phyloP scores from a whole-genome alignment of 1,139 yeast genomes.

The Yamadazyma friedrichii region DNA sequence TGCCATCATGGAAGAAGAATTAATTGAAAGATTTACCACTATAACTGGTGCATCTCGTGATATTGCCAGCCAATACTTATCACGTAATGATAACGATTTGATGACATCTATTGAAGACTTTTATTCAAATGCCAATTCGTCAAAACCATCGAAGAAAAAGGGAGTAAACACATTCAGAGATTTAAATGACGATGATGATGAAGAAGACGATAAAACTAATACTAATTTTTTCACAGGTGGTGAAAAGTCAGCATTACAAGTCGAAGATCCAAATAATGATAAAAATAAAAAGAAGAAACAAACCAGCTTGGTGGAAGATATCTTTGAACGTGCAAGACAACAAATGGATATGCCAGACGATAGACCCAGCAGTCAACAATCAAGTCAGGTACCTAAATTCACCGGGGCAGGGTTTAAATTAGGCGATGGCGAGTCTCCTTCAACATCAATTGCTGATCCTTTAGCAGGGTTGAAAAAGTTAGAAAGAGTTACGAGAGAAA shows the following conservation, averaged over 20 bases:
- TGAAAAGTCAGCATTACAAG: slow-evolving; percentile 90
- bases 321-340: slow-evolving; percentile 45
- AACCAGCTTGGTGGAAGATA: slow-evolving; percentile 46
- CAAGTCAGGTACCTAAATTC: slow-evolving; percentile 26
- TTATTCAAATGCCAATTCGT: slow-evolving; percentile 23
- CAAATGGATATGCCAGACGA: slow-evolving; percentile 45
- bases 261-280: slow-evolving; percentile 76
- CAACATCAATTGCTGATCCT: slow-evolving; percentile 34
- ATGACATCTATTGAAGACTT: slow-evolving; percentile 44
- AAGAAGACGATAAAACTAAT: slow-evolving; percentile 63
- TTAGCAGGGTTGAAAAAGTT: slow-evolving; percentile 32
- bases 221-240: slow-evolving; percentile 91
- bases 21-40: slow-evolving; percentile 52
- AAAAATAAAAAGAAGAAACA: slow-evolving; percentile 35
- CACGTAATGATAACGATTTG: slow-evolving; percentile 37
- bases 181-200: slow-evolving; percentile 44
- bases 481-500: slow-evolving; percentile 62
- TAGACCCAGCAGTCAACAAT: slow-evolving; percentile 35
- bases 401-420: slow-evolving; percentile 78
- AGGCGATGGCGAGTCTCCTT: slow-evolving; percentile 60
- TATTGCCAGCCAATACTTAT: slow-evolving; percentile 45
- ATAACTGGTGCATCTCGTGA: slow-evolving; percentile 37
- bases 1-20: slow-evolving; percentile 11
- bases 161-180: slow-evolving; percentile 52
- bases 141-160: slow-evolving; percentile 8